phyloP scores from a whole-genome alignment of 805 yeast species.

The Yamadazyma tumulicola region DNA sequence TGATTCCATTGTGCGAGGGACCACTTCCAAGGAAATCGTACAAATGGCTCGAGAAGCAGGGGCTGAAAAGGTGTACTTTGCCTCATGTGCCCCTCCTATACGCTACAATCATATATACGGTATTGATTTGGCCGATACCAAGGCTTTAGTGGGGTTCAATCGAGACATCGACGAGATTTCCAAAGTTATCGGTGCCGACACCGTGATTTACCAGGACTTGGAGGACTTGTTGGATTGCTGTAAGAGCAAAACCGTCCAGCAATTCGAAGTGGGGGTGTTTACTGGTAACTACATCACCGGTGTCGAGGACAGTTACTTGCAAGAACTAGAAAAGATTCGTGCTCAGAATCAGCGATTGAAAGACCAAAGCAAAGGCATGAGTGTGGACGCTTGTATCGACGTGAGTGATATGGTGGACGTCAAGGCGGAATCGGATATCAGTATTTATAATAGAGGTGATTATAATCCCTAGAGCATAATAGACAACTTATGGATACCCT shows the following conservation, averaged over 20 bases:
- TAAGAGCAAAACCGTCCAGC: conserved; percentile 44
- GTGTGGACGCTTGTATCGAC: conserved; percentile 41
- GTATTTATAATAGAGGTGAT: conserved; percentile 57
- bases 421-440: conserved; percentile 71
- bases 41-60: conserved; percentile 99
- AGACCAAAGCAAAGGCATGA: conserved; percentile 33
- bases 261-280: conserved; percentile 95
- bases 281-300: conserved; percentile 96
- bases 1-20: conserved; percentile 96
- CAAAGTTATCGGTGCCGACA: conserved; percentile 80
- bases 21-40: conserved; percentile 94
- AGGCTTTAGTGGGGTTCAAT: conserved; percentile 85
- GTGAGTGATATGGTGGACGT: conserved; percentile 53
- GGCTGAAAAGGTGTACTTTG: conserved; percentile 90
- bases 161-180: conserved; percentile 75
- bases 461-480: conserved; percentile 19
- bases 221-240: conserved; percentile 84
- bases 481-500: background rate
- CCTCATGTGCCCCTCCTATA: conserved; percentile 98
- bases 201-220: conserved; percentile 82
- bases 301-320: conserved; percentile 75
- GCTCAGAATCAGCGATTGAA: conserved; percentile 62
- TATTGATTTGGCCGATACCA: conserved; percentile 93
- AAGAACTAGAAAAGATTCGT: conserved; percentile 77
- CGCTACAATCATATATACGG: conserved; percentile 95